Conservation (phyloP, 2,329 filamentous ascomycete genomes). For the Ophiostoma tasmaniense region DNA sequence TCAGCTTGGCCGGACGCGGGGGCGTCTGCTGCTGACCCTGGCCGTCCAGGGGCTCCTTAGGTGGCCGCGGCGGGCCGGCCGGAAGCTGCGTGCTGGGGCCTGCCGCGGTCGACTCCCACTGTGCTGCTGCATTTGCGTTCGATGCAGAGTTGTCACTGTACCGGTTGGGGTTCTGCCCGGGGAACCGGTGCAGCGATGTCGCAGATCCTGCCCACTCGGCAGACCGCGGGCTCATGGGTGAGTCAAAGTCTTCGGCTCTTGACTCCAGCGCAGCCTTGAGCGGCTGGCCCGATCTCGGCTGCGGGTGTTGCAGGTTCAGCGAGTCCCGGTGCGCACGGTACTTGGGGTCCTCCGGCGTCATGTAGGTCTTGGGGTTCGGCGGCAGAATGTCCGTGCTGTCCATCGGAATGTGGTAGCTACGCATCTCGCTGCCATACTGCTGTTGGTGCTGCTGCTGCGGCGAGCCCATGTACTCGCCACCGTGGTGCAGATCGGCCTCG, state of each 20-base stretch:
- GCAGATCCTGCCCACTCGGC: slow-evolving; percentile 55
- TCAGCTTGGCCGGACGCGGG: slow-evolving; percentile 39
- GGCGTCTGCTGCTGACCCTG: slow-evolving; percentile 31
- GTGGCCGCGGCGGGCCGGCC: slow-evolving; percentile 45
- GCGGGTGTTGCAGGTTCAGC: slow-evolving; percentile 69
- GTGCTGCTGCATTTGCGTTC: slow-evolving; percentile 29
- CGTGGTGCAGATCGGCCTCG: slow-evolving; percentile 37
- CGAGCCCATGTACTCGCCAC: slow-evolving; percentile 21
- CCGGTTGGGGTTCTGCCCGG: slow-evolving; percentile 36
- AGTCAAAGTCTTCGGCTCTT: slow-evolving; percentile 58
- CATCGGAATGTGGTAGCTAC: slow-evolving; percentile 7
- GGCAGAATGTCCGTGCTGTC: slow-evolving; percentile 18
- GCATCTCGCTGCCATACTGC: slow-evolving; percentile 10
- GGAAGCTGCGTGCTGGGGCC: slow-evolving; percentile 22
- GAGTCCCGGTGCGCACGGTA: slow-evolving; percentile 77
- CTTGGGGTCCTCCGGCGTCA: slow-evolving; percentile 61
- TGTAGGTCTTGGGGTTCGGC: slow-evolving; percentile 45
- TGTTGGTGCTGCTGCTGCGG: slow-evolving; percentile 10
- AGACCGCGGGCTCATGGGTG: slow-evolving; percentile 50
- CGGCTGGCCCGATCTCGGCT: slow-evolving; percentile 64
- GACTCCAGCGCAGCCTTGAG: slow-evolving; percentile 67
- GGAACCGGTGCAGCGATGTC: slow-evolving; percentile 48
- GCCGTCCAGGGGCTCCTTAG: slow-evolving; percentile 51
- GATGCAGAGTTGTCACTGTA: slow-evolving; percentile 39
- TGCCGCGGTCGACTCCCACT: slow-evolving; percentile 34